These are phyloP conservation scores for Tolypocladium inflatum DNA, from an alignment of 2,329 filamentous ascomycete genomes.

Conservation along the genomic window DNA sequence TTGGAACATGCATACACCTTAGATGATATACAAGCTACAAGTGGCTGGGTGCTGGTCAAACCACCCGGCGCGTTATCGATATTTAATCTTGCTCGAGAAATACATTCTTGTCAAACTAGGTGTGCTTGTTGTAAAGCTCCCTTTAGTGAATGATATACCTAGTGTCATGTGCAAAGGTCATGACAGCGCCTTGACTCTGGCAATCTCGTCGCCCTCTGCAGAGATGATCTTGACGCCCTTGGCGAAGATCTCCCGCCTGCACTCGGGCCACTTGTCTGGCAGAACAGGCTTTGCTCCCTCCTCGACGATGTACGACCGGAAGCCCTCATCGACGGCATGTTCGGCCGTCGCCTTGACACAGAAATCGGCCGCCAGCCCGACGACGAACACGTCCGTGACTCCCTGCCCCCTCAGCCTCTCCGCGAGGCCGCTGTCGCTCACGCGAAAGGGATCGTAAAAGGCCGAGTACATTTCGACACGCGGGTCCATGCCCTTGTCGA, in stretches of 20 bases:
- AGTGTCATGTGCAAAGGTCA: not conserved
- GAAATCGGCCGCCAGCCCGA: conserved; percentile 80
- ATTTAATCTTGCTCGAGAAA: not conserved
- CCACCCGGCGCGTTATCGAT: not conserved
- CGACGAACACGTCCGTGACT: conserved; percentile 74
- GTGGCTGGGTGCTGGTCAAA: not conserved
- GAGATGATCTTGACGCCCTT: conserved; percentile 55
- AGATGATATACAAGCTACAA: conserved; percentile 1
- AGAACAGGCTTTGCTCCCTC: conserved; percentile 72
- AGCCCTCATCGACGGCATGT: conserved; percentile 68
- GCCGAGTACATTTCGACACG: conserved; percentile 89
- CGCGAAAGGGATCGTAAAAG: conserved; percentile 71
- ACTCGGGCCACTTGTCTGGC: conserved; percentile 45
- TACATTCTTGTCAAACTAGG: not conserved
- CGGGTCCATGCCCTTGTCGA: conserved; percentile 70
- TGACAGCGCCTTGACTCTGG: conserved; percentile 7
- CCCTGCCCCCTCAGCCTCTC: conserved; percentile 41
- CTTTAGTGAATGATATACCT: not conserved
- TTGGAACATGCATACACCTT: not conserved
- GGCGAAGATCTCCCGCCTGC: conserved; percentile 41
- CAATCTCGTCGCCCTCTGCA: conserved; percentile 11
- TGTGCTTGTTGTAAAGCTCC: not conserved
- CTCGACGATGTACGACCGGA: conserved; percentile 64
- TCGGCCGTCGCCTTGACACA: conserved; percentile 78
- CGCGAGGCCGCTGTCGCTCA: conserved; percentile 55